Evolutionary conservation across 2,329 filamentous ascomycete species (phyloP), one percentile per base, ranked within the genome.

Genomic region (Arthrinium phaeospermum): DNA sequence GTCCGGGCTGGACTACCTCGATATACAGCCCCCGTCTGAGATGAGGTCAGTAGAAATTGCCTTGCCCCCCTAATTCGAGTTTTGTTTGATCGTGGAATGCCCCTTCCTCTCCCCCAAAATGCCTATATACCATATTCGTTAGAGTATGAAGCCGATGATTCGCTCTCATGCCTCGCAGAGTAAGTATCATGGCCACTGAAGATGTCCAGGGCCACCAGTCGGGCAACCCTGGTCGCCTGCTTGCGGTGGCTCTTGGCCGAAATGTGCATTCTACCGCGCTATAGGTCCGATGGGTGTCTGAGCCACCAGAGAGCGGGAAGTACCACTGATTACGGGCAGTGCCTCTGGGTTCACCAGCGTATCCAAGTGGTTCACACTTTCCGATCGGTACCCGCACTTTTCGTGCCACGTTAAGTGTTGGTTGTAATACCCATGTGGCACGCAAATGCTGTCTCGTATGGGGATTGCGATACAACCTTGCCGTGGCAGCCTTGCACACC

Each of bases 1-100:
- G 81, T 81, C 83, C 77, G 86, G 85, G 80, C 82, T 89, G 79
- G 86, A 88, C 77, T 89, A 88, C 78, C 84, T 89, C 79, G 86
- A 87, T 71, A 84, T 89, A 77, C 84, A 84, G 71, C 81, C 84
- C 70, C 83, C 85, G 76, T 79, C 83, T 85, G 87, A 89, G 79
- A 87, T 89, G 83, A 87, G 88, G 88, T 89, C 80, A 80, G 88
- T 86, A 6, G 10, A 53, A 24, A 22, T 44, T 30, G 27, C 27
- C 27, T 14, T 41, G 37, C 57, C 24, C 72, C 57, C 19, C 49
- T 71, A 46, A 41, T 64, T 24, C 57, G 19, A 41, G 22, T 22
- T 14, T 1, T n/a, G 34, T 10, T 37, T 22, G 19, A 14, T 69
- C 34, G 14, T 46, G 64, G 30, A 37, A 64, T 30, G 45, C 19